Percentiles rank a stretch among this genome's conserved stretches.
Conservation (phyloP, 2,329 filamentous ascomycete species). For the Polytolypa hystricis region DNA sequence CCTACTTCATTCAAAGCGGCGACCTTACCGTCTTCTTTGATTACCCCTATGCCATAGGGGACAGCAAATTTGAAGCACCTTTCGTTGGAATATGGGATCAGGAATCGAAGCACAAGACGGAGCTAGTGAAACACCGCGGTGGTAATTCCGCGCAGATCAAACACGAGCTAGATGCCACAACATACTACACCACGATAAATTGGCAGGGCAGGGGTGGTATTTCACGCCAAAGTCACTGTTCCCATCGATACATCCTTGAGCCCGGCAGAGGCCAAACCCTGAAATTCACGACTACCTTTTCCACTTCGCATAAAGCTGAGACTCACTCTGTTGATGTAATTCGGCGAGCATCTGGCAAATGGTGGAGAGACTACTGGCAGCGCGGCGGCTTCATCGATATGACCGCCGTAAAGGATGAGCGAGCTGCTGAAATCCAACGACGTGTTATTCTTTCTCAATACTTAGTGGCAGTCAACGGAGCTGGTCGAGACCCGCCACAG, state of each 20-base stretch:
- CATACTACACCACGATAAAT: constrained; percentile 30
- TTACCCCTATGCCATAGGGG: constrained; percentile 39
- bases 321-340: constrained; percentile 19
- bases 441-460: constrained; percentile 45
- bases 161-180: constrained; percentile 35
- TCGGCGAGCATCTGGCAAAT: constrained; percentile 24
- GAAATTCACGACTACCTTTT: constrained; percentile 25
- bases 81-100: constrained; percentile 44
- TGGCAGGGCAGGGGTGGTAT: constrained; percentile 31
- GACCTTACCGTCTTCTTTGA: constrained; percentile 41
- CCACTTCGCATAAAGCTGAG: constrained; percentile 14
- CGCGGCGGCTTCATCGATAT: constrained; percentile 43
- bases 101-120: constrained; percentile 35
- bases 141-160: constrained; percentile 28
- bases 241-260: constrained; percentile 36
- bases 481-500: constrained; percentile 39
- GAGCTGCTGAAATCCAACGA: constrained; percentile 42
- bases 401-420: constrained; percentile 26
- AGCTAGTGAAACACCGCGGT: constrained; percentile 16
- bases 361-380: constrained; percentile 43
- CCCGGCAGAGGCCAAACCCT: constrained; percentile 16
- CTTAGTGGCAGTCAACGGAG: constrained; percentile 42
- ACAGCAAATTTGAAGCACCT: constrained; percentile 44
- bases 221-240: constrained; percentile 21
- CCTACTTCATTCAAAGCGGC: constrained; percentile 28